phyloP scores from a whole-genome alignment of 306 rosid genomes.

The Carpinus viminea region DNA sequence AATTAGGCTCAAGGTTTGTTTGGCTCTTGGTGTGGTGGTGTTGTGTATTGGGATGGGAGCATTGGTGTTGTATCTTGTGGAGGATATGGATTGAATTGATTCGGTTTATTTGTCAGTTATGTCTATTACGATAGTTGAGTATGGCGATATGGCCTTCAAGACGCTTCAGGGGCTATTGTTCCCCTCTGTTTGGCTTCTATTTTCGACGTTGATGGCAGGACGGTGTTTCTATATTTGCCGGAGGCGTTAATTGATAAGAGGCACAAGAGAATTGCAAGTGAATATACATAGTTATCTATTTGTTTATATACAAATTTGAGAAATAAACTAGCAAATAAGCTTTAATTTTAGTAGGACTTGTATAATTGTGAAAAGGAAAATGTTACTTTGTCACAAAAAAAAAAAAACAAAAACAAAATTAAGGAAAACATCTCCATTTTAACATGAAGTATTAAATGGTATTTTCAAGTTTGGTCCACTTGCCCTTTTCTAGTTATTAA shows the following conservation, averaged over 20 bases:
- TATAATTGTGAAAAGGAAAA: too few relatives aligned
- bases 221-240: slow-evolving; percentile 72
- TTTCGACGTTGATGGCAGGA: slow-evolving; percentile 75
- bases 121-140: slow-evolving; percentile 87
- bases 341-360: too few relatives aligned
- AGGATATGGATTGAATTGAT: slow-evolving; percentile 63
- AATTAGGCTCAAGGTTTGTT: slow-evolving; percentile 74
- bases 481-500: not conserved
- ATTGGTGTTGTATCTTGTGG: slow-evolving; percentile 59
- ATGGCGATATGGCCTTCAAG: slow-evolving; percentile 78
- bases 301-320: too few relatives aligned
- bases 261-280: slow-evolving; percentile 48
- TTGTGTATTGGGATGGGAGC: slow-evolving; percentile 72
- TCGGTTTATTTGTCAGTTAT: slow-evolving; percentile 69
- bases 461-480: not conserved
- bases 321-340: too few relatives aligned
- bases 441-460: too few relatives aligned
- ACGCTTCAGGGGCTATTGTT: slow-evolving; percentile 65
- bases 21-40: slow-evolving; percentile 82
- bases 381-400: too few relatives aligned
- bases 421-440: too few relatives aligned
- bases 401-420: too few relatives aligned
- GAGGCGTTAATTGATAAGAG: slow-evolving; percentile 79
- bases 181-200: slow-evolving; percentile 72
- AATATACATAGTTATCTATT: too few relatives aligned